Evolutionary conservation across 169 alveolate species (phyloP), one percentile per base, ranked within the genome.

Genomic region (Miamiensis avidus): DNA sequence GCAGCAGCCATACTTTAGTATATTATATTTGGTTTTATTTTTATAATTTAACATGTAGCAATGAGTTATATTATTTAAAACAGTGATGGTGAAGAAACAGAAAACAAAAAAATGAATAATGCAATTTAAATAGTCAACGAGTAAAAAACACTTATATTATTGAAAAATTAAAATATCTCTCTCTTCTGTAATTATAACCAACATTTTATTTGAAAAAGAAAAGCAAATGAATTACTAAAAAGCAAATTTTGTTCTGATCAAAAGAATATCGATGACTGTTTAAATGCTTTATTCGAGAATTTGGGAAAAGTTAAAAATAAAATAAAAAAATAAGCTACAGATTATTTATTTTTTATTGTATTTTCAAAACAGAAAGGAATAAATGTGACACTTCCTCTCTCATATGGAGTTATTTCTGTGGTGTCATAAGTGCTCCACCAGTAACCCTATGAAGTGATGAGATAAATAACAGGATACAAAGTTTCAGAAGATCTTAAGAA

Each of bases 221-320:
- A 79, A 65, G 29, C 30, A n/a, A 49, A 34, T 16, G 64, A 69
- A 49, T 20, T 79, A 0, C 64, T 79, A 49, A 64, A 26, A 34
- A 29, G 31, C 64, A 79, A 64, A 79, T 28, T 27, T 49, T 25
- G 65, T 0, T 29, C 26, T 27, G 84, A 79, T 29, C 64, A 79
- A 64, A 65, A 79, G 15, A n/a, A 79, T 27, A 79, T 79, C 6
- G 84, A 79, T 65, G 84, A 79, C n/a, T n/a, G n/a, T n/a, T n/a
- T n/a, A n/a, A n/a, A n/a, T n/a, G n/a, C n/a, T n/a, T n/a, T n/a
- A n/a, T n/a, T n/a, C n/a, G n/a, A 79, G 34, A 33, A 77, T 29
- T 77, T 31, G 1, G 20, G n/a, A 27, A 77, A 6, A 29, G 31
- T 0, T 77, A 31, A 26, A 69, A 77, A 30, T 64, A 64, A 33